Evolutionary conservation across 805 yeast species (phyloP), one percentile per base, ranked within the genome.

Genomic region (Priceomyces castillae): DNA sequence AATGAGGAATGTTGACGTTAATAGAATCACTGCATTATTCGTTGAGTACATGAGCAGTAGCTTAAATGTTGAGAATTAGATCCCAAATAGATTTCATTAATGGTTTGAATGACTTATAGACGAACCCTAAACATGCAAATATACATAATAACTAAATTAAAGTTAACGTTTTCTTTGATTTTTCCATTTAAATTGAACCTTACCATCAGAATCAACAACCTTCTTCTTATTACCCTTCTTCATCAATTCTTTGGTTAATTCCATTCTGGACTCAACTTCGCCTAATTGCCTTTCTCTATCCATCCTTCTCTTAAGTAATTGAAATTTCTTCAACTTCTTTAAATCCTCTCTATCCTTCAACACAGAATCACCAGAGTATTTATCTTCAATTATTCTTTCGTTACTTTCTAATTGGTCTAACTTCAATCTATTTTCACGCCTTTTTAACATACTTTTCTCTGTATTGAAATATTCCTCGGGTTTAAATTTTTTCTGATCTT

Each of bases 171-270:
- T 86, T 60, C 95, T 77, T 58, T 80, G 81, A 53, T 78, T 84
- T 61, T 84, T 87, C 96, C 97, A 92, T 67, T 88, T 88, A 69
- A 78, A 94, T 2, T 76, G 72, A 0, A 78, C 77, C 44, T 77
- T 76, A 3, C 98, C 98, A 26, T 79, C 75, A 12, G 74, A 68
- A 44, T 76, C 84, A 2, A 76, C 71, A 4, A 84, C 62, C 69
- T 90, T 90, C 76, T 84, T 86, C 67, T 86, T 87, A 47, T 81
- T 80, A 0, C 98, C 98, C 51, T 82, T 85, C 62, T 88, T 88
- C 96, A 92, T 89, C 43, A 90, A 75, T 58, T 90, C 95, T 48
- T 86, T 80, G 55, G 90, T 95, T 44, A 78, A 54, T 44, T 85
- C 86, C 81, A 90, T 81, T 55, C 82, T 78, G 34, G 74, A 74